These are phyloP conservation scores for Fusarium stilboides DNA, from an alignment of 2,329 filamentous ascomycete genomes.

Conservation along the genomic window DNA sequence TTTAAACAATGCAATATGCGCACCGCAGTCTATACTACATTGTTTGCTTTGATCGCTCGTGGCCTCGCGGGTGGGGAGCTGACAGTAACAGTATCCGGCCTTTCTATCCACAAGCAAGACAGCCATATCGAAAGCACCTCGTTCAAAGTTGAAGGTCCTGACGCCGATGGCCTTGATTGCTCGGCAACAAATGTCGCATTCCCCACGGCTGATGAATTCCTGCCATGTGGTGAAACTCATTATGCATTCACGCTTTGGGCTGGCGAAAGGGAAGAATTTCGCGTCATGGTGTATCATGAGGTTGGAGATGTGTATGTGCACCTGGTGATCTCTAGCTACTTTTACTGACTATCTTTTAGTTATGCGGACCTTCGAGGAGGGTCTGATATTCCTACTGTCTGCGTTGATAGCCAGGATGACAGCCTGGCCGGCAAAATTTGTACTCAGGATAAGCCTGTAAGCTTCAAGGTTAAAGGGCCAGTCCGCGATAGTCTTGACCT, in stretches of 20 bases:
- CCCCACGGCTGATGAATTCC: conserved; percentile 11
- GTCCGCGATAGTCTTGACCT: conserved; percentile 5
- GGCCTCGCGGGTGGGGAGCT: conserved; percentile 19
- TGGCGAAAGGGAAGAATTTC: conserved; percentile 8
- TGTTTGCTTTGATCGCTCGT: conserved; percentile 7
- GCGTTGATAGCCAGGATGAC: conserved; percentile 32
- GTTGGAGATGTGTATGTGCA: conserved; percentile 17
- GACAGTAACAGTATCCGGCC: conserved; percentile 22
- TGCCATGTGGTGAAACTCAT: conserved; percentile 13
- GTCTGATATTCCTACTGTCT: conserved; percentile 25
- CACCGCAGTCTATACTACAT: conserved; percentile 4
- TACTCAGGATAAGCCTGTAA: conserved; percentile 24
- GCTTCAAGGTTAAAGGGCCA: conserved; percentile 29
- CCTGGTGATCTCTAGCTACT: background rate
- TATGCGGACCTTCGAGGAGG: conserved; percentile 34
- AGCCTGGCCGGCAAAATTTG: conserved; percentile 33
- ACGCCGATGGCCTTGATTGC: conserved; percentile 24
- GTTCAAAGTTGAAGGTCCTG: conserved; percentile 26
- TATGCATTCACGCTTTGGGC: conserved; percentile 19
- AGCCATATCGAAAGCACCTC: conserved; percentile 22
- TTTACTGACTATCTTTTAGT: conserved; percentile 5
- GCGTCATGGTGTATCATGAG: conserved; percentile 26
- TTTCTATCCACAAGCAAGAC: conserved; percentile 17
- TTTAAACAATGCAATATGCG: conserved; percentile 4
- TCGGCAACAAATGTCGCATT: conserved; percentile 27